Conservation (phyloP, 352 stramenopile genomes). For the Phytophthora idaei region DNA sequence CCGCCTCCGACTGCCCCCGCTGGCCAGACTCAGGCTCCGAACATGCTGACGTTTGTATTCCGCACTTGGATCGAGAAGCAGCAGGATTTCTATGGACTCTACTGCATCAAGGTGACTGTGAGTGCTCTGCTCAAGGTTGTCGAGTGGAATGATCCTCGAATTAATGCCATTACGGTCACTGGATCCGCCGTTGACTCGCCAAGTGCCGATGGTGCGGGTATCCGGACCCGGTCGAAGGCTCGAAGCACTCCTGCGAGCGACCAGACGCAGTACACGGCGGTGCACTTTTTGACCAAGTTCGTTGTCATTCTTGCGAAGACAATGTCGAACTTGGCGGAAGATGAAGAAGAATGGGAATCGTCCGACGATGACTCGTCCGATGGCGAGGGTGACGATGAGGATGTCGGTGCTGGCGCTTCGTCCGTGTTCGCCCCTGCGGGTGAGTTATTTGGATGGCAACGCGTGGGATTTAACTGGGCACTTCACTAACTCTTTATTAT, state of each 20-base stretch:
- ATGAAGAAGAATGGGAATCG: constrained; percentile 81
- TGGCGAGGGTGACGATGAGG: constrained; percentile 50
- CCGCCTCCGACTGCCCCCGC: constrained; percentile 38
- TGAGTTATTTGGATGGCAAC: constrained; percentile 27
- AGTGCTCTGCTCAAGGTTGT: constrained; percentile 75
- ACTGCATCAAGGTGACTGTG: constrained; percentile 86
- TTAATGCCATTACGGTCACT: constrained; percentile 67
- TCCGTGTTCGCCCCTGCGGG: constrained; percentile 79
- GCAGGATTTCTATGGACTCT: constrained; percentile 81
- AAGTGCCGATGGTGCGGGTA: constrained; percentile 11
- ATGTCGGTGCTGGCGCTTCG: constrained; percentile 26
- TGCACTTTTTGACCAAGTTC: constrained; percentile 86
- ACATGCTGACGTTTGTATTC: constrained; percentile 83
- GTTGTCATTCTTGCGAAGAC: constrained; percentile 78
- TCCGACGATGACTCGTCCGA: constrained; percentile 76
- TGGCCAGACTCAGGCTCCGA: constrained; percentile 37
- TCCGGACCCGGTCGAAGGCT: constrained; percentile 67
- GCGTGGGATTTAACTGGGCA: not conserved
- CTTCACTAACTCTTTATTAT: constrained; percentile 16
- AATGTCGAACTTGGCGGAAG: constrained; percentile 67
- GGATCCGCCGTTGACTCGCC: constrained; percentile 52
- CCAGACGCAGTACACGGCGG: constrained; percentile 54
- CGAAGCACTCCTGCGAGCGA: constrained; percentile 34
- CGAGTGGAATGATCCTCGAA: constrained; percentile 76
- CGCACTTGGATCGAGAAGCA: constrained; percentile 86